Base-by-base conservation (phyloP, 495 filamentous ascomycete genomes). In the Aspergillus egyptiacus region DNA sequence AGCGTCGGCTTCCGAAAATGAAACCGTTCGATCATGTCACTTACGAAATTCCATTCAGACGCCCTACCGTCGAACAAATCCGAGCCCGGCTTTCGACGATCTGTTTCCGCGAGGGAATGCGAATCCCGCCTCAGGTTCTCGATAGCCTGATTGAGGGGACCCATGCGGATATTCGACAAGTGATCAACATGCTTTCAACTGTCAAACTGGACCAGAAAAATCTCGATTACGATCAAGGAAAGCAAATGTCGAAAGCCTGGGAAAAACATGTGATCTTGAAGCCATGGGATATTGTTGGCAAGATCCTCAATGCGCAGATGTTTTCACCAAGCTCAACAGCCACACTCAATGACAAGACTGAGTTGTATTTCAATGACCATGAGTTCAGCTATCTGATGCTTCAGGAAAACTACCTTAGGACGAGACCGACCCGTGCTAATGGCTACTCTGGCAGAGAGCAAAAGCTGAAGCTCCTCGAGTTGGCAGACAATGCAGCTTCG, bases 361-460 rank as follows among this genome's bases (percentile, higher is more conserved):
- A 97, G 67, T 81, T 99, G 2, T 99, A 99, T 67, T 99, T 99
- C 76, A 96, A 97, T 60, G 93, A 99, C 55, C 91, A 96, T 57
- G 93, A 99, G 57, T 91, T 96, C 65, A 95, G 87, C 59, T 87
- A 83, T 57, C 66, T 99, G 42, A 97, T 99, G 94, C 80, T 99
- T 50, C 91, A 99, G 62, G 93, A 99, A 65, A 97, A 99, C 57
- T 99, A 97, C 56, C 72, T 99, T 3, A 83, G 79, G 45, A 89
- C 90, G 0, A 84, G 77, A 35, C 94, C 91, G 11, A 73, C 78
- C 7, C 73, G 77, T 9, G 66, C 87, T 2, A 74, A 64, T 37
- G 63, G 68, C 20, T 81, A 80, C 50, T 63, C 65, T 1, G 84
- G 82, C 14, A 79, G 76, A 54, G 82, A 90, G 62, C 72, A 78